A percentile compares a stretch with the other conserved stretches of the same genome.
These are phyloP conservation scores for Leptomonas seymouri DNA, from an alignment of 208 protist genomes.

Conservation along the genomic window DNA sequence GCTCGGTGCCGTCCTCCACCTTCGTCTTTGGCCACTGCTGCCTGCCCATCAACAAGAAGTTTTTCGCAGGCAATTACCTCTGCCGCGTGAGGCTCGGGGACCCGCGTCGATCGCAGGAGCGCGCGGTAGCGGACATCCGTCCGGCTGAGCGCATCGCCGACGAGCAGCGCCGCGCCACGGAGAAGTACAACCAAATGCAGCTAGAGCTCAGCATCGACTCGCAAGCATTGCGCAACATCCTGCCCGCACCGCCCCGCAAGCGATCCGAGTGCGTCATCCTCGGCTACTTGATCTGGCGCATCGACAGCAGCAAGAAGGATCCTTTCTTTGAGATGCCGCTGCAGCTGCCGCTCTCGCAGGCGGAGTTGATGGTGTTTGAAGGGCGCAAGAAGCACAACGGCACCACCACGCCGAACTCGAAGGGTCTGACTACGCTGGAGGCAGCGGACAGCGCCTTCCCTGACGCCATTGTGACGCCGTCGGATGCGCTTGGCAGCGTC, in stretches of 20 bases:
- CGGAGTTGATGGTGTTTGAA: slow-evolving; percentile 48
- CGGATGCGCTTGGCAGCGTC: slow-evolving; percentile 46
- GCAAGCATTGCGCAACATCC: slow-evolving; percentile 56
- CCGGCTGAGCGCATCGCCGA: slow-evolving; percentile 42
- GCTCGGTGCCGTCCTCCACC: slow-evolving; percentile 14
- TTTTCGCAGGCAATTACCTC: slow-evolving; percentile 63
- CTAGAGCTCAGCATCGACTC: slow-evolving; percentile 64
- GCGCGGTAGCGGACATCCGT: slow-evolving; percentile 42
- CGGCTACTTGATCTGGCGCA: slow-evolving; percentile 62
- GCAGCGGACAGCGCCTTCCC: slow-evolving; percentile 42
- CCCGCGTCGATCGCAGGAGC: slow-evolving; percentile 64
- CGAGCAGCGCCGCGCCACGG: slow-evolving; percentile 37
- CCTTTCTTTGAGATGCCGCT: slow-evolving; percentile 57
- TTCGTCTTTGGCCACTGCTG: slow-evolving; percentile 66
- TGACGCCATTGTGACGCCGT: slow-evolving; percentile 18
- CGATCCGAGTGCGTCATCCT: slow-evolving; percentile 51
- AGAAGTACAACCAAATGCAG: slow-evolving; percentile 52
- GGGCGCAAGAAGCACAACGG: slow-evolving; percentile 20
- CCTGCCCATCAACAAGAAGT: slow-evolving; percentile 55
- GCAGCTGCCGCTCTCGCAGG: slow-evolving; percentile 53
- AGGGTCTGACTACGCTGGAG: slow-evolving; percentile 28
- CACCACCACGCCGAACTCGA: slow-evolving; percentile 17
- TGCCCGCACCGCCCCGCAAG: slow-evolving; percentile 37
- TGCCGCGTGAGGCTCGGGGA: slow-evolving; percentile 69
- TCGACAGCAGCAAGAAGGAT: slow-evolving; percentile 39